Base-by-base conservation (phyloP, 768 basidiomycete species). In the Hypsizygus marmoreus region DNA sequence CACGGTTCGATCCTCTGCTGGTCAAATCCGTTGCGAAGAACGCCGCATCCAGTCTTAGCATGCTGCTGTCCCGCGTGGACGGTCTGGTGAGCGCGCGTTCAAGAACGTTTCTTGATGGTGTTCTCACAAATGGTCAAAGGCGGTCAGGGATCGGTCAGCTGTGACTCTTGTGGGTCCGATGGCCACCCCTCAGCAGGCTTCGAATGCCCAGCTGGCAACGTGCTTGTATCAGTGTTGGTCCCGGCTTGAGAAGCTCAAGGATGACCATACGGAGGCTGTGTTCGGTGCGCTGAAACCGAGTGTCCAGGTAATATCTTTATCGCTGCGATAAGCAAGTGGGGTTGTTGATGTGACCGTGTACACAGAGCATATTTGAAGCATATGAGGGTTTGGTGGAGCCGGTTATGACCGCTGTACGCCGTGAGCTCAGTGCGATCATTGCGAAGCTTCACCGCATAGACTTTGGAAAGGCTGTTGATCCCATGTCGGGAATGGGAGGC, bases 1-100 rank as follows among this genome's bases (percentile, higher is more conserved):
- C 92, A 11, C 78, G 85, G 50, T 97, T 95, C 61, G 97, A 99
- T 66, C 95, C 95, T 0, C 63, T 98, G 28, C 71, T 99, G 11
- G 82, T 91, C 9, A 79, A 77, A 47, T 75, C 83, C 5, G 84
- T 97, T 6, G 91, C 94, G 11, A 86, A 84, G 63, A 86, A 82
- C 59, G 82, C 80, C 0, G 75, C 75, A 8, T 69, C 77, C 2
- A 81, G 83, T 44, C 59, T 98, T 36, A 91, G 93, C n/a, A 75
- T 71, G 50, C 72, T 91, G 54, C 57, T 81, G 16, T 71, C 75
- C 5, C 76, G 85, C 45, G 65, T 80, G 1, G 93, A 97, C 28
- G 69, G 66, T 13, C 54, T 93, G 68, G 92, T 95, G 48, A 53
- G 88, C 67, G 2, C 12, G 22, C 8, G 1, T n/a, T 10, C 29